Evolutionary conservation across 2,329 filamentous ascomycete genomes (phyloP), one percentile per base, ranked within the genome.

Genomic region (Rhinocladiella similis): DNA sequence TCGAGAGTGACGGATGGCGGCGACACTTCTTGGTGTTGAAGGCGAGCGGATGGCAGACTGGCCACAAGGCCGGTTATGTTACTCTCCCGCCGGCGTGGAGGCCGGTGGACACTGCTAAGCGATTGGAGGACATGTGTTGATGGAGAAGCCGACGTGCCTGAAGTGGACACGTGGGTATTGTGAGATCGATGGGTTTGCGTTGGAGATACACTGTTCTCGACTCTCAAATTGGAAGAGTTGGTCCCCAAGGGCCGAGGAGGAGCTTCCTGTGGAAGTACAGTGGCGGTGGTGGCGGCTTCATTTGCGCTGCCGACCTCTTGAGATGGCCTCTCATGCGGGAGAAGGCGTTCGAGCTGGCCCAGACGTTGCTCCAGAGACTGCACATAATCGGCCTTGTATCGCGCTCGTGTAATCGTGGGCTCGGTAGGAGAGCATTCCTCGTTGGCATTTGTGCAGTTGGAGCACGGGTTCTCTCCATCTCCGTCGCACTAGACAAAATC

Each of bases 301-400:
- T 25, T 45, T 45, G 12, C 42, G 42, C 12, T 25, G 6, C 35
- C 19, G n/a, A 5, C 22, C 22, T 25, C 22, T 16, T 19, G 25
- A 13, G 29, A 16, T 27, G 46, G 16, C 10, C 9, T 22, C 27
- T 47, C 45, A 18, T 18, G 20, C 19, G 48, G 48, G 22, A 42
- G 18, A 16, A 43, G 48, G 25, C 38, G 48, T 20, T 51, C 48
- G 22, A 51, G 48, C 16, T 51, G 48, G 20, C 19, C 48, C n/a
- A 51, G 38, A 12, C 48, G 36, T 43, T 43, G 36, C 25, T 51
- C 48, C 12, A 51, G 19, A n/a, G 48, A 51, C 29, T 51, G 48
- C 10, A 51, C 48, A 33, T 51, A 51, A 36, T 51, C 48, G 25
- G 36, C 48, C n/a, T 43, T 51, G 36, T 51, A 51, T 13, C 48